phyloP scores from a whole-genome alignment of 352 stramenopile species.

The Phytophthora fragariae region DNA sequence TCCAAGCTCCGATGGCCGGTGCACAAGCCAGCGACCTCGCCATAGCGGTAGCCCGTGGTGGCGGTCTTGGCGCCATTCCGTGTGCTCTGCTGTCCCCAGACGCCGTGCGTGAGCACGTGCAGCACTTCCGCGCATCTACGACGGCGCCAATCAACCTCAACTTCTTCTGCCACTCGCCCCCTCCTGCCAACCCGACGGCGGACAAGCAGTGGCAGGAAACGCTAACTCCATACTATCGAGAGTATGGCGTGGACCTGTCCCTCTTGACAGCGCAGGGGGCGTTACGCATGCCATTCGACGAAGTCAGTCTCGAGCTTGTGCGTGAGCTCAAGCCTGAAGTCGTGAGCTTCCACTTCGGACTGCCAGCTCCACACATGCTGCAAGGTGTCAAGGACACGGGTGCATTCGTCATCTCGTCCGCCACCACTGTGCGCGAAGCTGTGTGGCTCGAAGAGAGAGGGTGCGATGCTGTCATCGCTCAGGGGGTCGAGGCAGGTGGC shows the following conservation, averaged over 20 bases:
- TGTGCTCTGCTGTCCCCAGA: constrained; percentile 41
- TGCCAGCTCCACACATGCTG: constrained; percentile 42
- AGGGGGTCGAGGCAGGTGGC: constrained; percentile 67
- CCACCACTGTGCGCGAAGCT: constrained; percentile 52
- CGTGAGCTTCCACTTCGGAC: constrained; percentile 76
- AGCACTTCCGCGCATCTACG: constrained; percentile 41
- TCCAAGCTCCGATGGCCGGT: constrained; percentile 67
- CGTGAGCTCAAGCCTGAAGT: constrained; percentile 59
- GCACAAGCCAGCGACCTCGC: constrained; percentile 46
- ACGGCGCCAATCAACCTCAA: constrained; percentile 63
- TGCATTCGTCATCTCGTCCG: constrained; percentile 52
- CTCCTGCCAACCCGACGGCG: constrained; percentile 15
- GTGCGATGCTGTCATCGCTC: constrained; percentile 62
- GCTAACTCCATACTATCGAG: constrained; percentile 47
- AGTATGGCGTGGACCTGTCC: constrained; percentile 34
- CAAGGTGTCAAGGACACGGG: constrained; percentile 46
- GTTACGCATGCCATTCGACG: constrained; percentile 44
- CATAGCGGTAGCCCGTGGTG: constrained; percentile 38
- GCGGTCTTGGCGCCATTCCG: constrained; percentile 62
- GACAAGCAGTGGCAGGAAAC: constrained; percentile 47
- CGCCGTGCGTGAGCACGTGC: constrained; percentile 36
- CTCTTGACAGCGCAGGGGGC: constrained; percentile 28
- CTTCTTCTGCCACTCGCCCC: constrained; percentile 60
- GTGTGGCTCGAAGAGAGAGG: constrained; percentile 35
- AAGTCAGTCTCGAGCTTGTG: constrained; percentile 49